phyloP scores from a whole-genome alignment of 169 alveolate species.

The Condylostoma magnum region DNA sequence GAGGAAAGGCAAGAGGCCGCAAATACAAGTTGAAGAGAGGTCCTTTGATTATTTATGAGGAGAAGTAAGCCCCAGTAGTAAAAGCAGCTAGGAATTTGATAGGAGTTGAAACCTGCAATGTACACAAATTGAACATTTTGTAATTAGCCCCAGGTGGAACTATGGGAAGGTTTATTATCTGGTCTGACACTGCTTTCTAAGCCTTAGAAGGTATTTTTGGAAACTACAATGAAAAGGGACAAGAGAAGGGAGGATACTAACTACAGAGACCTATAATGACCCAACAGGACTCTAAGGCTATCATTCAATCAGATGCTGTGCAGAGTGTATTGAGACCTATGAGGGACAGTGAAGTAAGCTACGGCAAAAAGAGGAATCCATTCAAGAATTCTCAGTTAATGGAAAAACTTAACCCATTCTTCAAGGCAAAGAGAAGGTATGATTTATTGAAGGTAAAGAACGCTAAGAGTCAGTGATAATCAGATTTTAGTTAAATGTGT shows the following conservation, averaged over 20 bases:
- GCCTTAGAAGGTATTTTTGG: constrained; percentile 90
- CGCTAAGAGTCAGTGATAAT: too few relatives aligned
- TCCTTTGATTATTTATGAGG: constrained; percentile 95
- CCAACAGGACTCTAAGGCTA: constrained; percentile 94
- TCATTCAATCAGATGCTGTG: constrained; percentile 95
- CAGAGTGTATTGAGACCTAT: constrained; percentile 90
- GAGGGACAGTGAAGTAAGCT: constrained; percentile 41
- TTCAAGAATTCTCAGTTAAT: constrained; percentile 65
- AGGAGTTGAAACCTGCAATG: constrained; percentile 95
- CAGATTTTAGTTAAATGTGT: too few relatives aligned
- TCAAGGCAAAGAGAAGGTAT: constrained; percentile 17
- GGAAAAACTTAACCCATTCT: constrained; percentile 74
- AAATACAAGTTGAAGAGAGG: constrained; percentile 94
- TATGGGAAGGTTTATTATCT: constrained; percentile 96
- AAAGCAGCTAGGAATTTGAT: constrained; percentile 98
- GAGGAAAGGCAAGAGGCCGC: constrained; percentile 95
- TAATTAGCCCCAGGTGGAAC: constrained; percentile 99
- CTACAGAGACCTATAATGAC: constrained; percentile 81
- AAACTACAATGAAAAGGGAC: constrained; percentile 60
- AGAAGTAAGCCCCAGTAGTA: constrained; percentile 88
- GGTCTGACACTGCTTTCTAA: constrained; percentile 96
- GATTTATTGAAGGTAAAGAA: background rate
- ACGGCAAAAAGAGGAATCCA: constrained; percentile 72
- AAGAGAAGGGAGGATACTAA: constrained; percentile 63
- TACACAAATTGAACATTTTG: constrained; percentile 95